Conservation (phyloP, 202 grass and related monocot species). For the Zizania palustris region DNA sequence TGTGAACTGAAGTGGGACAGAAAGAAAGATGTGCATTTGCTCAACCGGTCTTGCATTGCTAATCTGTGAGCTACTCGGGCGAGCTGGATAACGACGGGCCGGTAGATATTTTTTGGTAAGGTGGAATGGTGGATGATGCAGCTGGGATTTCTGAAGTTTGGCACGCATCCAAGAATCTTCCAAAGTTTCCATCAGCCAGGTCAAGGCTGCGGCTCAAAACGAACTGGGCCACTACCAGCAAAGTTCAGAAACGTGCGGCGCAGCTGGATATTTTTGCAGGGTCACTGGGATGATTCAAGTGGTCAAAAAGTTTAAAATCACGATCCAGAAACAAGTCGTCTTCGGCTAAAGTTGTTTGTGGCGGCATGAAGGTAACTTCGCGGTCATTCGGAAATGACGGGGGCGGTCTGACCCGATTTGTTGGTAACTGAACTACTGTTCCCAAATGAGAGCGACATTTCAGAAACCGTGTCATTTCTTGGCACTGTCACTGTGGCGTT, state of each 20-base stretch:
- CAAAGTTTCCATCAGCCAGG: constrained; percentile 16
- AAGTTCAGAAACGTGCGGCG: constrained; percentile 47
- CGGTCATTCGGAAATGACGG: background rate
- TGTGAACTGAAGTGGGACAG: background rate
- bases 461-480: constrained; percentile 10
- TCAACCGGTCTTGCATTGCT: background rate
- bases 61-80: background rate
- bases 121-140: constrained; percentile 33
- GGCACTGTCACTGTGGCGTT: background rate
- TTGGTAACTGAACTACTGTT: constrained; percentile 15
- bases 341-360: background rate
- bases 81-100: constrained; percentile 24
- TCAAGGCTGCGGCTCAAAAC: constrained; percentile 11
- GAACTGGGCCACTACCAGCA: background rate
- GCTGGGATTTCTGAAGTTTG: constrained; percentile 26
- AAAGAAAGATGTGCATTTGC: constrained; percentile 3
- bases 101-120: constrained; percentile 32
- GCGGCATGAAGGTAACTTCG: background rate
- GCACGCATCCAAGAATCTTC: constrained; percentile 40
- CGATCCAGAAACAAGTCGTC: background rate
- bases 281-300: constrained; percentile 15
- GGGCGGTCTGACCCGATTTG: constrained; percentile 23
- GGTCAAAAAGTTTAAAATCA: constrained; percentile 33
- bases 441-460: constrained; percentile 21
- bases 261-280: background rate